Base-by-base conservation (phyloP, 495 filamentous ascomycete genomes). In the Rusavskia elegans region DNA sequence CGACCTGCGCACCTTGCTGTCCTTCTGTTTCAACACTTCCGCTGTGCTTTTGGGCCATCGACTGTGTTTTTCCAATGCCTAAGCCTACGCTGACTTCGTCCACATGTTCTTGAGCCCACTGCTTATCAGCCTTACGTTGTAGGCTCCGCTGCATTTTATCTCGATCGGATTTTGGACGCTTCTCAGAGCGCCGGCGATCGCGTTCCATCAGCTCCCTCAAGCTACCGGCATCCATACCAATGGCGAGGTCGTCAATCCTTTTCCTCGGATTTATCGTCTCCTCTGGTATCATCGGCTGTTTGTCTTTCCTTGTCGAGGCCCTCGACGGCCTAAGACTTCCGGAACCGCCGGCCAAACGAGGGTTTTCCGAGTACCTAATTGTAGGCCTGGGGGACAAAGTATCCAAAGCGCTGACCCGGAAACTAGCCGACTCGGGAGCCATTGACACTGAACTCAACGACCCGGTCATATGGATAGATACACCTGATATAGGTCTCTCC, bases 191-290 rank as follows among this genome's bases (percentile, higher is more conserved):
- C 53, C 87, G 78, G 54, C 83, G 72, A 62, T 96, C 89, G 51
- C 89, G 70, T 53, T 96, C 89, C 74, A 96, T 77, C 35, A 94
- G 63, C 59, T 93, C 85, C 19, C 88, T 74, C 48, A 96, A 59
- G 58, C 82, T 85, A 36, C 83, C 76, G 1, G 89, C 84, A 65
- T 82, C 84, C 40, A 95, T 69, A 38, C 85, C 81, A 63, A 95
- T 83, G 21, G 87, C 89, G 37, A 92, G 69, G 45, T 84, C 80
- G 56, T 90, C 83, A 13, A 96, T 77, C 36, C 83, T 77, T 58
- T 80, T 84, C 51, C 75, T 80, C 3, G 84, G 80, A 54, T 74
- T 81, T 14, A 79, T 64, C 4, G 77, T 77, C 17, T 85, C 81
- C 51, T 87, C 80, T 5, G 78, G 74, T 11, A 80, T 74, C 10